Conservation (phyloP, 768 basidiomycete species). For the Boletus reticulatus region DNA sequence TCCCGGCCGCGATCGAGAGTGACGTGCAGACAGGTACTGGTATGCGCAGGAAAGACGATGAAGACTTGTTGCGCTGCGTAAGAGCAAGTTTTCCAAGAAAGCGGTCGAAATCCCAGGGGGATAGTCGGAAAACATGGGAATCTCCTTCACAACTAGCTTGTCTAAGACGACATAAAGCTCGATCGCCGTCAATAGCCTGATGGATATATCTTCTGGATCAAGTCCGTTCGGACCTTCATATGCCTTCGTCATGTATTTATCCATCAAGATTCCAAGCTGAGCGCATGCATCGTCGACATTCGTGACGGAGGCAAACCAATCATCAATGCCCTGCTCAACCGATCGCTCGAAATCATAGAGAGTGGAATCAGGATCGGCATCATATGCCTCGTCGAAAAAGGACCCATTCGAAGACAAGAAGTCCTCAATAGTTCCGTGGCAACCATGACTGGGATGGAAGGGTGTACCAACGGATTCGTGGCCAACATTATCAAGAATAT, state of each 20-base stretch:
- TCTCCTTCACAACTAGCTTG: conserved; percentile 11
- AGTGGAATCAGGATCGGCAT: conserved; percentile 9
- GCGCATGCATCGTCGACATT: conserved; percentile 3
- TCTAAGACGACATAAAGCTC: conserved; percentile 38
- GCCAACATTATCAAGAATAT: not conserved
- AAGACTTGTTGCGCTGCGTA: too few relatives aligned
- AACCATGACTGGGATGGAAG: conserved; percentile 3
- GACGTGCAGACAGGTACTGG: too few relatives aligned
- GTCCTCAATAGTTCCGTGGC: conserved; percentile 7
- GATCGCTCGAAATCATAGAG: conserved; percentile 38
- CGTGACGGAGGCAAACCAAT: conserved; percentile 27
- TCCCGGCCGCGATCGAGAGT: too few relatives aligned
- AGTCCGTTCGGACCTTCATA: not conserved
- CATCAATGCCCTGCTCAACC: conserved; percentile 30
- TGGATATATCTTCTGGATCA: conserved; percentile 37
- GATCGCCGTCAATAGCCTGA: conserved; percentile 35
- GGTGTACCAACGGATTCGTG: not conserved
- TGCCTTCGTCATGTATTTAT: conserved; percentile 23
- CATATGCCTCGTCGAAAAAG: conserved; percentile 5
- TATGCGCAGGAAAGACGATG: too few relatives aligned
- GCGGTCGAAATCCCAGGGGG: too few relatives aligned
- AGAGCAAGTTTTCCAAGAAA: too few relatives aligned
- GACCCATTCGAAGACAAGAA: conserved; percentile 14
- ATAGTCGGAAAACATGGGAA: conserved; percentile 18
- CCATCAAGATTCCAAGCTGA: conserved; percentile 17